Base-by-base conservation (phyloP, 2,329 filamentous ascomycete species). In the Diaporthe vexans region DNA sequence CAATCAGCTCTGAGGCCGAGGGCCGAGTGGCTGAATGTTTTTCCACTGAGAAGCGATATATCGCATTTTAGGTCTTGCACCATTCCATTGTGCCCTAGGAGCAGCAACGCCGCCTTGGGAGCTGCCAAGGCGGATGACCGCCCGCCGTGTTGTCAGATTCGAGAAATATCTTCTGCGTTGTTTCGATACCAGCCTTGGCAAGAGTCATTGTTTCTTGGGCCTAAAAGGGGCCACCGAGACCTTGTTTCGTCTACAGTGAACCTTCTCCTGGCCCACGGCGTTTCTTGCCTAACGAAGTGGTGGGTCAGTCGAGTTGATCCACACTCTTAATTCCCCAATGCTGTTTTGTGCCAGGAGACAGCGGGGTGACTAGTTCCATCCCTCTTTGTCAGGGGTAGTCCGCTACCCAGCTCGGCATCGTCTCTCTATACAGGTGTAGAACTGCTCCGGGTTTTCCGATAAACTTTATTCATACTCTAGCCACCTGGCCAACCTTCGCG, bases 101-200 rank as follows among this genome's bases (percentile, higher is more conserved):
- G 61, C 61, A 46, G 33, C 61, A 67, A 52, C 46, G 43, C 26
- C 61, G 26, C 29, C 26, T 24, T 51, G 61, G 61, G 19, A 67
- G 43, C 61, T 24, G 43, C 61, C 61, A 67, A 67, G 61, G 61
- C 61, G 61, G 61, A 67, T 29, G 46, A 13, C 19, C 61, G 9
- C 35, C 61, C 61, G 26, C 61, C 61, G 61, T 7, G 51, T 52
- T 37, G 61, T 67, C 61, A 29, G 29, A 52, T 52, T 67, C 13
- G 21, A 51, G 43, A 67, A 67, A 51, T 24, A 52, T 33, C 61
- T 43, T 51, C 46, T 52, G 43, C 46, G 13, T 52, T 24, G 43
- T 21, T 24, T 67, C 35, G 61, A 51, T 24, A 9, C 43, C 35
- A 21, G 10, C 11, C 61, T 67, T 67, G 61, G 61, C 61, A 67